These are phyloP conservation scores for Ophiorrhiza pumila DNA, from an alignment of 257 asterid genomes.

Conservation along the genomic window DNA sequence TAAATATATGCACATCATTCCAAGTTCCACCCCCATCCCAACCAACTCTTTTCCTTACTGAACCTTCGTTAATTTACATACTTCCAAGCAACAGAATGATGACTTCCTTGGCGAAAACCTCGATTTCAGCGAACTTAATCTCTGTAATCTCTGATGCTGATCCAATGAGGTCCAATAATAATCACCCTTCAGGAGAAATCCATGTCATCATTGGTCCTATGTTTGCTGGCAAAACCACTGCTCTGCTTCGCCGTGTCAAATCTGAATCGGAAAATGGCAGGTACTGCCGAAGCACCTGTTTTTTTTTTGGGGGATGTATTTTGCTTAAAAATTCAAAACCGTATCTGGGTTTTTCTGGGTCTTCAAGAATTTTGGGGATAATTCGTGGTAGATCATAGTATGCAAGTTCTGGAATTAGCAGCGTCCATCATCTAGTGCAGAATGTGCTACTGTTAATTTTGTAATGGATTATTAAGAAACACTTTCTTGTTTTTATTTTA, in stretches of 20 bases:
- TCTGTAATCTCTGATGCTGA: background rate
- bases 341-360: background rate
- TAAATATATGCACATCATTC: too few relatives aligned
- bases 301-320: background rate
- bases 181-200: slow-evolving; percentile 54
- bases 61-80: background rate
- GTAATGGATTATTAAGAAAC: background rate
- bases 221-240: slow-evolving; percentile 89
- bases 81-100: background rate
- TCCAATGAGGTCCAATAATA: background rate
- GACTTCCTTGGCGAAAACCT: background rate
- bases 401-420: too few relatives aligned
- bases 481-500: too few relatives aligned
- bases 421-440: too few relatives aligned
- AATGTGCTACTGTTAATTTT: background rate
- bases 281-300: slow-evolving; percentile 6
- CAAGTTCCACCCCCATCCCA: background rate
- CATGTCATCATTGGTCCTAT: slow-evolving; percentile 87
- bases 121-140: background rate
- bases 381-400: too few relatives aligned
- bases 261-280: slow-evolving; percentile 27
- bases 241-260: slow-evolving; percentile 35
- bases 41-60: background rate
- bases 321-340: background rate
- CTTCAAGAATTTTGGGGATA: background rate